Evolutionary conservation across 2,329 filamentous ascomycete genomes (phyloP).

Genomic region (Colletotrichum godetiae): DNA sequence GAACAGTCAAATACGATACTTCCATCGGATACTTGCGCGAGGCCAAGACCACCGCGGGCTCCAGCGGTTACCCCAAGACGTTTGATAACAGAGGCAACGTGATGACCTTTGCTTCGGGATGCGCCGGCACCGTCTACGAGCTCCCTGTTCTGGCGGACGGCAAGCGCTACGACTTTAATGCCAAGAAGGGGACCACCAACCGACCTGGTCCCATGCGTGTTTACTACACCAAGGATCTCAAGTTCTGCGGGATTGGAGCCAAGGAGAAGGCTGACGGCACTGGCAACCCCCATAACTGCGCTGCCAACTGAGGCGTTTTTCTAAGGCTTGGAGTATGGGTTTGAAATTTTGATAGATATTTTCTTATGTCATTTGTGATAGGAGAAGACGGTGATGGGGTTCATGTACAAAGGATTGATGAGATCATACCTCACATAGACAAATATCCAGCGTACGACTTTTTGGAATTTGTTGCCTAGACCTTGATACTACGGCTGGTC

Average conservation of each 20-base stretch:
- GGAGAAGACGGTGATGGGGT: too few species aligned
- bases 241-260: not conserved
- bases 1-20: not conserved
- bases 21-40: not conserved
- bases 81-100: slow-evolving; percentile 6
- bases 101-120: slow-evolving; percentile 7
- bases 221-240: not conserved
- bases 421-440: too few species aligned
- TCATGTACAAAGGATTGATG: too few species aligned
- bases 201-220: not conserved
- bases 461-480: too few species aligned
- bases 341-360: too few species aligned
- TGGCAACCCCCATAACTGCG: slow-evolving; percentile 6
- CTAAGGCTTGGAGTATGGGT: too few species aligned
- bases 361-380: too few species aligned
- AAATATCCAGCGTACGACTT: too few species aligned
- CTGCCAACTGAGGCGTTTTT: too few species aligned
- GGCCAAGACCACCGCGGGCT: not conserved
- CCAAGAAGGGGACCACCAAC: not conserved
- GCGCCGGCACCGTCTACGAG: not conserved
- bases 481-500: too few species aligned
- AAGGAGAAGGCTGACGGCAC: not conserved
- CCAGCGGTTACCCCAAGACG: not conserved
- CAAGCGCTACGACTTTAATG: not conserved
- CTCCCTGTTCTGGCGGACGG: not conserved